Base-by-base conservation (phyloP, 306 rosid genomes). In the Glycyrrhiza uralensis region DNA sequence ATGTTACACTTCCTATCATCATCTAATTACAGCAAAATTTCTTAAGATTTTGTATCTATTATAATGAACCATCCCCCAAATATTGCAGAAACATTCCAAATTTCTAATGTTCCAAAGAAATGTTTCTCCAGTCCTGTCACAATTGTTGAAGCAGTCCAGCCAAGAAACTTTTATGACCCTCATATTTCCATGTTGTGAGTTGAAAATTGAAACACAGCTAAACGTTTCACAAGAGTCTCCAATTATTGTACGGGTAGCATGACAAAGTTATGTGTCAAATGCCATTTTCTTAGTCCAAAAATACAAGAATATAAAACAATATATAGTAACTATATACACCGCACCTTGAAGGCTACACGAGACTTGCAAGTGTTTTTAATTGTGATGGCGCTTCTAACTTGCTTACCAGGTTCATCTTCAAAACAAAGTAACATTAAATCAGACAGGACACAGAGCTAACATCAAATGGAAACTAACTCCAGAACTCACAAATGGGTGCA, bases 381-480 rank as follows among this genome's bases (percentile, higher is more conserved):
- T 76, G 90, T 80, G 77, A 92, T 75, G 20, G 97, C 96, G 44
- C 96, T 89, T 80, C 76, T 87, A 57, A 87, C 97, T 84, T 92
- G 97, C 83, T 92, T 92, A 18, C 96, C 97, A 24, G 97, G 92
- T 81, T 92, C 97, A 84, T 87, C 97, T 92, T 78, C 77, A 80
- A 59, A 66, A 76, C 71, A 71, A 57, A 86, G 69, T 72, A 63
- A 57, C 74, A 79, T 50, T 61, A 58, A 49, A 60, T 76, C 61
- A 81, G 81, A 73, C 30, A 33, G 72, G 18, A 14, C 46, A 46
- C 18, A 71, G 62, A 78, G 32, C 41, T 26, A 13, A 65, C 19
- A 76, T 57, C n/a, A 19, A 50, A 2, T 1, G 5, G 49, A 33
- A 66, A 44, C 62, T 71, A n/a, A n/a, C n/a, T n/a, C n/a, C 23